Evolutionary conservation across 495 filamentous ascomycete species (phyloP), one percentile per base, ranked within the genome.

Genomic region (Aspergillus avenaceus): DNA sequence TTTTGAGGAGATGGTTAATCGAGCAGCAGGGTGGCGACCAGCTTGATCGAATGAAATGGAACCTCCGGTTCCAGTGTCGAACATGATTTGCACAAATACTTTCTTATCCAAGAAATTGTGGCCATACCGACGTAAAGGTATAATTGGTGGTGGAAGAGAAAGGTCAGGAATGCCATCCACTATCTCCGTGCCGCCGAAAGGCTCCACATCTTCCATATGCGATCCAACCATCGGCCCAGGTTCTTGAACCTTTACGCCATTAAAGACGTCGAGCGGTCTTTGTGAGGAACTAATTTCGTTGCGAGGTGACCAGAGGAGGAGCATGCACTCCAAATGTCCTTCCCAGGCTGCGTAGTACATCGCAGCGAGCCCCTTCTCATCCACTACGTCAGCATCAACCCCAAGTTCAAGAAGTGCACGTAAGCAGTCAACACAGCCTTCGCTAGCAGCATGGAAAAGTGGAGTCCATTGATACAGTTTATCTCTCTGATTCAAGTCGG

Each of bases 321-420:
- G 80, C 87, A 98, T 97, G 65, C 92, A 97, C 61, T 92, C 87
- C 44, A 96, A 69, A 63, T 97, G 88, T 1, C 95, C 95, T 74
- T 98, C 93, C 95, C 95, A 98, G 0, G 92, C 90, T 16, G 93
- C 95, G 70, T 98, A 97, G 66, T 98, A 97, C 87, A 97, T 88
- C 7, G 93, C 91, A 4, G 91, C 88, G 6, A 96, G 75, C 16
- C 84, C 86, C 65, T 97, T 97, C 66, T 98, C 93, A 60, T 98
- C 93, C 23, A 85, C 65, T 37, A 89, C 85, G 47, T 85, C 80
- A 6, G 83, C 78, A 59, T 89, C 79, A 19, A 85, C 93, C 19
- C 84, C 84, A 42, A 84, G 75, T 37, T 88, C 78, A 6, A 98
- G 71, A 16, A 98, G 78, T 1, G 83, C 85, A 44, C 85, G 79